Evolutionary conservation across 345 rosid genomes (phyloP).

Genomic region (Lepidium africanum): DNA sequence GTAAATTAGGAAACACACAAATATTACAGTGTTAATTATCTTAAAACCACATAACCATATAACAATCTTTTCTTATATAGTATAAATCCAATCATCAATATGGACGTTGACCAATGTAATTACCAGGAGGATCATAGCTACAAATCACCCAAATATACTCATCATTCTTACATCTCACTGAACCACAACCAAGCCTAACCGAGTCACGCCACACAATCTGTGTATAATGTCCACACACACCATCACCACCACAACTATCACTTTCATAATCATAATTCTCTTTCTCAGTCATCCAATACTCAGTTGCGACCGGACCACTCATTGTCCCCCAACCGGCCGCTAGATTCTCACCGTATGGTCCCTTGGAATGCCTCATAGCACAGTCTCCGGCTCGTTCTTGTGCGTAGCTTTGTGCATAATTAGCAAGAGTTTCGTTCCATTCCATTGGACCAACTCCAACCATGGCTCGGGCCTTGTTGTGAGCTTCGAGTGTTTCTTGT

Average conservation of each 20-base stretch:
- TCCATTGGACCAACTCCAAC: conserved; percentile 36
- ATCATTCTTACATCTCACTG: conserved; percentile 43
- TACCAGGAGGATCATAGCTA: conserved; percentile 59
- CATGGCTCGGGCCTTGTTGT: conserved; percentile 37
- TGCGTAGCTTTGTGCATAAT: conserved; percentile 37
- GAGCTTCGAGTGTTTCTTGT: conserved; percentile 33
- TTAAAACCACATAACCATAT: not conserved
- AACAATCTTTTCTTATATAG: not conserved
- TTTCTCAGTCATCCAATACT: conserved; percentile 52
- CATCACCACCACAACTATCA: conserved; percentile 35
- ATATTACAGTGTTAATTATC: not conserved
- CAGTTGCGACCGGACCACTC: conserved; percentile 36
- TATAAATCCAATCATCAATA: conserved; percentile 3
- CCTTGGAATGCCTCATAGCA: conserved; percentile 35
- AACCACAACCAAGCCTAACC: conserved; percentile 53
- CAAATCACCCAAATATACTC: conserved; percentile 45
- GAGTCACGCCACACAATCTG: conserved; percentile 66
- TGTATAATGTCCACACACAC: conserved; percentile 53
- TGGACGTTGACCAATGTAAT: conserved; percentile 39
- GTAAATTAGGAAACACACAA: not conserved
- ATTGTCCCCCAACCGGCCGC: conserved; percentile 34
- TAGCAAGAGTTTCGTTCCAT: conserved; percentile 42
- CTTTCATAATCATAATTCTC: conserved; percentile 33
- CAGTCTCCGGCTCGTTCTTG: conserved; percentile 27
- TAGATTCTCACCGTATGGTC: conserved; percentile 54